phyloP scores from a whole-genome alignment of 208 protist genomes.

The Wallacemonas sp. region DNA sequence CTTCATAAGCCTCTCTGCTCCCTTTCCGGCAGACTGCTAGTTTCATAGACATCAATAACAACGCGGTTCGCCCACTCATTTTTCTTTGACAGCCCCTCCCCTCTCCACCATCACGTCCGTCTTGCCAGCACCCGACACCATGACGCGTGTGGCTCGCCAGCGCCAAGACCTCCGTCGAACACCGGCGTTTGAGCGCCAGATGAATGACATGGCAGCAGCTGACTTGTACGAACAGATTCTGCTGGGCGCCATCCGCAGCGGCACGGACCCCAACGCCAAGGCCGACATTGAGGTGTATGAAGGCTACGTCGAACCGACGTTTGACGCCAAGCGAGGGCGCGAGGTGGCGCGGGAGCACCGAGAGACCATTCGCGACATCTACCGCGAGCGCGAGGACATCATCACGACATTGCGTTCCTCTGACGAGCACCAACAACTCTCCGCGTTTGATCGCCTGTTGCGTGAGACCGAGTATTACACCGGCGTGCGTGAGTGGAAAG shows the following conservation, averaged over 20 bases:
- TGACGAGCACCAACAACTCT: constrained; percentile 50
- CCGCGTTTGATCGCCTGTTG: constrained; percentile 75
- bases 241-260: constrained; percentile 63
- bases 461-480: constrained; percentile 88
- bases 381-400: constrained; percentile 59
- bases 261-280: constrained; percentile 64
- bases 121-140: too few species aligned
- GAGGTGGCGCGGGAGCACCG: constrained; percentile 35
- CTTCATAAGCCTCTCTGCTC: too few species aligned
- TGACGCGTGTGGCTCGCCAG: constrained; percentile 28
- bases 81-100: too few species aligned
- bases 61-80: too few species aligned
- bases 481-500: constrained; percentile 73
- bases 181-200: constrained; percentile 57
- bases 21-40: too few species aligned
- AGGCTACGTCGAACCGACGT: constrained; percentile 64
- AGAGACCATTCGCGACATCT: constrained; percentile 39
- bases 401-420: constrained; percentile 62
- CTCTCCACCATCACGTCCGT: too few species aligned
- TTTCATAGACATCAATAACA: too few species aligned
- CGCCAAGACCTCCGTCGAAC: constrained; percentile 70
- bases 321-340: constrained; percentile 40
- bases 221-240: constrained; percentile 86
- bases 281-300: constrained; percentile 54
- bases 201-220: constrained; percentile 67